Percentiles rank a stretch among this genome's conserved stretches.
These are phyloP conservation scores for Melastoma candidum DNA, from an alignment of 441 rosid genomes.

Conservation along the genomic window DNA sequence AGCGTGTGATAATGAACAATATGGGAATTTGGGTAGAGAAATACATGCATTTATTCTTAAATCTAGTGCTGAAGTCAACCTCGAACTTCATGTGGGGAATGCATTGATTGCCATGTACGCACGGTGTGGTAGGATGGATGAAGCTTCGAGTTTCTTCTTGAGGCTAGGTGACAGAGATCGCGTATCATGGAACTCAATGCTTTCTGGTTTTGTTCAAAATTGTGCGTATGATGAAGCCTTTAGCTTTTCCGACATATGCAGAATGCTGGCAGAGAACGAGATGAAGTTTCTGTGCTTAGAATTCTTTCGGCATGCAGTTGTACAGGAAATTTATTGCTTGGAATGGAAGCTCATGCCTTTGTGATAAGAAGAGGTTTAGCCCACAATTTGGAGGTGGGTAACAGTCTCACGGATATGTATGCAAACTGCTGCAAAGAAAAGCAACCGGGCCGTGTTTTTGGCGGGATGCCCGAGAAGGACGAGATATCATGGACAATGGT, in stretches of 20 bases:
- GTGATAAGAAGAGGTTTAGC: constrained; percentile 48
- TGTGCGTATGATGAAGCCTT: constrained; percentile 45
- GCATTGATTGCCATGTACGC: constrained; percentile 72
- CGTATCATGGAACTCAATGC: constrained; percentile 67
- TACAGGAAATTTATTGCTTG: constrained; percentile 46
- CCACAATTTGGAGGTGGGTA: constrained; percentile 50
- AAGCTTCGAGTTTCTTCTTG: constrained; percentile 31
- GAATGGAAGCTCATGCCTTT: constrained; percentile 78
- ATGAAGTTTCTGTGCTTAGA: constrained; percentile 45
- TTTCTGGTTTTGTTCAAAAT: constrained; percentile 60
- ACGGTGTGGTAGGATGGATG: constrained; percentile 39
- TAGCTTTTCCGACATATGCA: constrained; percentile 33
- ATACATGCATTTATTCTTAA: constrained; percentile 61
- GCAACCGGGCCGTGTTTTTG: constrained; percentile 48
- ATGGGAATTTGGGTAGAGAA: constrained; percentile 49
- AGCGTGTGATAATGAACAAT: constrained; percentile 43
- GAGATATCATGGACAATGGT: constrained; percentile 73
- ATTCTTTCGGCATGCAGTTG: constrained; percentile 55
- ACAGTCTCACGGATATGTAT: constrained; percentile 74
- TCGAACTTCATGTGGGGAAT: constrained; percentile 33
- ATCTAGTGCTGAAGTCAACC: constrained; percentile 26
- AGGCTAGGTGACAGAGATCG: constrained; percentile 41
- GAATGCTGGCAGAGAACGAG: constrained; percentile 41
- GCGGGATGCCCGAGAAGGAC: constrained; percentile 46
- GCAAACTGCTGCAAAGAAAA: constrained; percentile 44